Conservation (phyloP, 352 stramenopile genomes). For the Globisporangium spiculum region DNA sequence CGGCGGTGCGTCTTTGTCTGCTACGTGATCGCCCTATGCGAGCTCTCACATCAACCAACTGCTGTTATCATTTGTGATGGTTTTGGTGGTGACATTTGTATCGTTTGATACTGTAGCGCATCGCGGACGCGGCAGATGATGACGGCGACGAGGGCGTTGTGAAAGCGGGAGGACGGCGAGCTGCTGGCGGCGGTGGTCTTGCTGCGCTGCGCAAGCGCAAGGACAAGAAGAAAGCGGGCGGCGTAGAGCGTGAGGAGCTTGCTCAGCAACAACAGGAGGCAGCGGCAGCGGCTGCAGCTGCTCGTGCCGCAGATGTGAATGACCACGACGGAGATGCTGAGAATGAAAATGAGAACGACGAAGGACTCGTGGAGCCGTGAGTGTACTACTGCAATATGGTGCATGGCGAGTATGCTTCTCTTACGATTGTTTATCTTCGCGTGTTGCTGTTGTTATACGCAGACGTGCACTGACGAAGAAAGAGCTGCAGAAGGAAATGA, state of each 20-base stretch:
- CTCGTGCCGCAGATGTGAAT: conserved; percentile 9
- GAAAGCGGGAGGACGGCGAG: conserved; percentile 34
- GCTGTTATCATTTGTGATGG: neutral
- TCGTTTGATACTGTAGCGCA: conserved; percentile 8
- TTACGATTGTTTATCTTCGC: too few relatives aligned
- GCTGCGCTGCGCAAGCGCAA: conserved; percentile 65
- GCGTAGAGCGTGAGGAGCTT: conserved; percentile 18
- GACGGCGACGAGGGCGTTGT: conserved; percentile 29
- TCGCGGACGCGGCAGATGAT: conserved; percentile 27
- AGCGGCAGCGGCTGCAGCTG: conserved; percentile 7
- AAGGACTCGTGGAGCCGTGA: conserved; percentile 39
- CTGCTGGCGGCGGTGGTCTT: conserved; percentile 33
- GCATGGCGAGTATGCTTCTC: neutral
- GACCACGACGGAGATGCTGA: conserved; percentile 23
- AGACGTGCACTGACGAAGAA: conserved; percentile 69
- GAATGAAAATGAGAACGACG: conserved; percentile 18
- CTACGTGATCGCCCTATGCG: neutral
- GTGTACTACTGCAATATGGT: neutral
- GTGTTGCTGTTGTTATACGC: neutral
- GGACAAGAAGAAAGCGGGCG: conserved; percentile 47
- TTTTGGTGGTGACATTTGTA: neutral
- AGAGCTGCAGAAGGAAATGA: conserved; percentile 76
- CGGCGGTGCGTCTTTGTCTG: conserved; percentile 30
- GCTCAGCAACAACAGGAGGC: conserved; percentile 14
- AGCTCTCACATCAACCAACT: neutral